A percentile compares a stretch with the other conserved stretches of the same genome.
These are phyloP conservation scores for Knufia petricola DNA, from an alignment of 2,329 filamentous ascomycete genomes.

Conservation along the genomic window DNA sequence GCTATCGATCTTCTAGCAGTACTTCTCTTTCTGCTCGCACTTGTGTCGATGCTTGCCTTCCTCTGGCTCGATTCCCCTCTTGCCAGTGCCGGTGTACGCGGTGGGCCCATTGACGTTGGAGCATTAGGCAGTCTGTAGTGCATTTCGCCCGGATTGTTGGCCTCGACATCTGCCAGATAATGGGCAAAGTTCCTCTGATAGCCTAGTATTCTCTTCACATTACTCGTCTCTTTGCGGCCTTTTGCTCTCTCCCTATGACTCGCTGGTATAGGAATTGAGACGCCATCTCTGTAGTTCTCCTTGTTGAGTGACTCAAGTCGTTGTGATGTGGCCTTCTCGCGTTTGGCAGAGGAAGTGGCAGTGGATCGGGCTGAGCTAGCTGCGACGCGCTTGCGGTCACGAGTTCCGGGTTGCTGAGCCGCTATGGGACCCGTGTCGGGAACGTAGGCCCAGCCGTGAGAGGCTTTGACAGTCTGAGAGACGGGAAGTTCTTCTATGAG, in stretches of 20 bases:
- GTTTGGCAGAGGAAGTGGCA: slow-evolving; percentile 48
- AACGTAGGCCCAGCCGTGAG: slow-evolving; percentile 89
- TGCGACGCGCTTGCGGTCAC: slow-evolving; percentile 50
- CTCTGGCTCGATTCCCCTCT: background rate
- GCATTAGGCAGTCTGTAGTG: slow-evolving; percentile 1
- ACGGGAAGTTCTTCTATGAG: slow-evolving; percentile 71
- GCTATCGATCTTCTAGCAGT: background rate
- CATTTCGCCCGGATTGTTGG: slow-evolving; percentile 14
- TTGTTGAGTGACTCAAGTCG: slow-evolving; percentile 74
- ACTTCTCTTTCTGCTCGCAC: background rate
- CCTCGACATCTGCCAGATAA: slow-evolving; percentile 43
- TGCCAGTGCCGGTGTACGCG: background rate
- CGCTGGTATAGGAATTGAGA: slow-evolving; percentile 51
- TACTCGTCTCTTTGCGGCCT: slow-evolving; percentile 36
- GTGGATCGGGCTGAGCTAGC: slow-evolving; percentile 20
- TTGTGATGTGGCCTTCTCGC: slow-evolving; percentile 70
- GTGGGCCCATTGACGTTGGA: background rate
- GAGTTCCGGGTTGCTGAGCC: slow-evolving; percentile 46
- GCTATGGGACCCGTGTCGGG: slow-evolving; percentile 59
- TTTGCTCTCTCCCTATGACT: slow-evolving; percentile 38
- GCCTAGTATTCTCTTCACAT: slow-evolving; percentile 38
- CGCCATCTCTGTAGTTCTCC: slow-evolving; percentile 63
- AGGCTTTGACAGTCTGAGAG: slow-evolving; percentile 55
- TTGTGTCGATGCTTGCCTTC: slow-evolving; percentile 1
- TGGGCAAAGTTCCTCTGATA: slow-evolving; percentile 43